Evolutionary conservation across 2,329 filamentous ascomycete species (phyloP).

Genomic region (Fusarium tuaranense): DNA sequence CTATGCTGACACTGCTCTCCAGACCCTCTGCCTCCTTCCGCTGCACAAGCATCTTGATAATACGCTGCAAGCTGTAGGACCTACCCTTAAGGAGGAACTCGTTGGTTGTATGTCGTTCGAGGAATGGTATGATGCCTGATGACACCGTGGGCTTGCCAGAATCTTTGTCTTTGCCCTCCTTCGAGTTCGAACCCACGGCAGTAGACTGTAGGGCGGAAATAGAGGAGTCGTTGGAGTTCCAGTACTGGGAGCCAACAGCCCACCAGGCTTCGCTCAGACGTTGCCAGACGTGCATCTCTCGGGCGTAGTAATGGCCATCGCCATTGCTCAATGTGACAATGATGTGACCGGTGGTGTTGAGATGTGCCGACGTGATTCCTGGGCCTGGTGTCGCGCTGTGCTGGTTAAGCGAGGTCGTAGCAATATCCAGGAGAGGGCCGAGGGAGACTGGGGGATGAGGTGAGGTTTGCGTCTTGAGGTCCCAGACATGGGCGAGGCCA

Average conservation of each 20-base stretch:
- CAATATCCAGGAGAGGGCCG: slow-evolving; percentile 88
- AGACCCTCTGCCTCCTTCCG: slow-evolving; percentile 93
- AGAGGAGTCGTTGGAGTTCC: slow-evolving; percentile 96
- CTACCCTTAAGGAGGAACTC: slow-evolving; percentile 92
- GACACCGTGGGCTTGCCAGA: slow-evolving; percentile 72
- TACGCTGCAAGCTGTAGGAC: slow-evolving; percentile 88
- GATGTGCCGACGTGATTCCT: slow-evolving; percentile 87
- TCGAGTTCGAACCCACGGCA: slow-evolving; percentile 69
- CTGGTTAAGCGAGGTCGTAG: slow-evolving; percentile 80
- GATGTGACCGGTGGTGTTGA: slow-evolving; percentile 89
- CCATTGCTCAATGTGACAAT: slow-evolving; percentile 94
- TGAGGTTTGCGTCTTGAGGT: slow-evolving; percentile 83
- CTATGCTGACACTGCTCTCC: slow-evolving; percentile 90
- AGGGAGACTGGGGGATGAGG: slow-evolving; percentile 92
- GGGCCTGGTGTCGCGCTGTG: slow-evolving; percentile 82
- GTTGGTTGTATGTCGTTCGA: slow-evolving; percentile 94
- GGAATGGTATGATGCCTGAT: slow-evolving; percentile 89
- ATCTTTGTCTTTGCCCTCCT: slow-evolving; percentile 58
- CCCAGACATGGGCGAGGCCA: slow-evolving; percentile 94
- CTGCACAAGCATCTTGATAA: slow-evolving; percentile 89
- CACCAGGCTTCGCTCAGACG: slow-evolving; percentile 97
- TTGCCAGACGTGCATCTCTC: slow-evolving; percentile 91
- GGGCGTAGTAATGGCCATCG: slow-evolving; percentile 91
- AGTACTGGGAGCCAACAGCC: slow-evolving; percentile 97
- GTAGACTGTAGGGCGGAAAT: slow-evolving; percentile 83